Evolutionary conservation across 768 basidiomycete species (phyloP), one percentile per base, ranked within the genome.

Genomic region (Phanerodontia chrysosporium): DNA sequence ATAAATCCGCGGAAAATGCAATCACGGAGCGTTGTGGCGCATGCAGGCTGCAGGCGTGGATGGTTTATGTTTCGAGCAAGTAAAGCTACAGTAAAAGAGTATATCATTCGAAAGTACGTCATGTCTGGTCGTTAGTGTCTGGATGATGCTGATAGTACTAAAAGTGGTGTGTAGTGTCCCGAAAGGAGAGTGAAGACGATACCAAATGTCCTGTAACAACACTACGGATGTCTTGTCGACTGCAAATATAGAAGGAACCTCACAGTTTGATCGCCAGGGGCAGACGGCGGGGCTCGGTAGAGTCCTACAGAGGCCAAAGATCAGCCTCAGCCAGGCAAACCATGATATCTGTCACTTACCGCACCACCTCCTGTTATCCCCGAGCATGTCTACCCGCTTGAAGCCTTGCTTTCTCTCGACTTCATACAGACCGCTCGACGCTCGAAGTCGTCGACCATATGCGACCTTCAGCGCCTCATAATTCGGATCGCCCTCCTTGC

Each of bases 341-440:
- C 39, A 18, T 12, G 18, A 18, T 18, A 42, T 7, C 16, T 4
- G 8, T 25, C 2, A 48, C 55, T 56, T 16, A 56, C 55, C 55
- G 10, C 55, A 56, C 55, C 55, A 56, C n/a, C 55, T 13, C 42
- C 24, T 45, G 7, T 46, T 27, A 24, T 56, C 55, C 1, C 55
- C 55, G 16, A 56, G 30, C 5, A 48, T 28, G 32, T 56, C 55
- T 12, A 56, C 30, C 3, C 55, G 55, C 16, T 35, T 45, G 44
- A 56, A 27, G n/a, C 55, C 55, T 28, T 45, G 55, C 13, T 44
- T 21, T 14, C 24, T 21, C 44, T 56, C 55, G 24, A 45, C 39
- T 10, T 21, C 55, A 2, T 25, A 24, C 5, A 45, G 16, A 7
- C 18, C 12, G 27, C 32, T 18, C 14, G 55, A 12, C 6, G 42